Conservation (phyloP, 305 asterid genomes). For the Stenogyne calaminthoides region DNA sequence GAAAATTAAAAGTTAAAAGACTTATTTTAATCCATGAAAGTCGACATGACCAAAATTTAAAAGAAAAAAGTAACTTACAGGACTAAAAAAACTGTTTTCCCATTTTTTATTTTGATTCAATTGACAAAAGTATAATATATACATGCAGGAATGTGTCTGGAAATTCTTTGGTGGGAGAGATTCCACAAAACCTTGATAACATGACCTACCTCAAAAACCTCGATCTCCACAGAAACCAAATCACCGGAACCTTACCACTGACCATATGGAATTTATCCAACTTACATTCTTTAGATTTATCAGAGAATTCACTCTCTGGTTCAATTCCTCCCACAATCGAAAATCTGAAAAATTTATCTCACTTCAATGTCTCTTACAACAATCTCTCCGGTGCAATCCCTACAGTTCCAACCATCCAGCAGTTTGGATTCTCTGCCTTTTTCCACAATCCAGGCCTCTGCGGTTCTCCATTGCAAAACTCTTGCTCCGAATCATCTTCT, state of each 20-base stretch:
- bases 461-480: constrained; percentile 60
- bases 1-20: too few species aligned
- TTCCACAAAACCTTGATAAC: constrained; percentile 60
- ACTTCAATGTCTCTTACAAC: constrained; percentile 80
- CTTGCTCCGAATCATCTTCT: constrained; percentile 43
- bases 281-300: constrained; percentile 64
- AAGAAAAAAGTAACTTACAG: too few species aligned
- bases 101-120: constrained; percentile 15
- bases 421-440: constrained; percentile 69
- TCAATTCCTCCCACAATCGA: constrained; percentile 59
- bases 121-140: constrained; percentile 15
- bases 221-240: constrained; percentile 68
- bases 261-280: constrained; percentile 68
- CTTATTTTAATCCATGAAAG: too few species aligned
- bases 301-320: constrained; percentile 60
- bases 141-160: constrained; percentile 76
- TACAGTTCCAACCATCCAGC: constrained; percentile 49
- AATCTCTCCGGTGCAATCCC: constrained; percentile 83
- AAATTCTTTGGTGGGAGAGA: constrained; percentile 59
- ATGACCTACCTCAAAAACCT: constrained; percentile 69
- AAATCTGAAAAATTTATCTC: constrained; percentile 55
- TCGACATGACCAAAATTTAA: too few species aligned
- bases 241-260: constrained; percentile 65
- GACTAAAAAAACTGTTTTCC: too few species aligned
- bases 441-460: constrained; percentile 70